Evolutionary conservation across 805 yeast genomes (phyloP), one percentile per base, ranked within the genome.

Genomic region (Starmerella asiatica): DNA sequence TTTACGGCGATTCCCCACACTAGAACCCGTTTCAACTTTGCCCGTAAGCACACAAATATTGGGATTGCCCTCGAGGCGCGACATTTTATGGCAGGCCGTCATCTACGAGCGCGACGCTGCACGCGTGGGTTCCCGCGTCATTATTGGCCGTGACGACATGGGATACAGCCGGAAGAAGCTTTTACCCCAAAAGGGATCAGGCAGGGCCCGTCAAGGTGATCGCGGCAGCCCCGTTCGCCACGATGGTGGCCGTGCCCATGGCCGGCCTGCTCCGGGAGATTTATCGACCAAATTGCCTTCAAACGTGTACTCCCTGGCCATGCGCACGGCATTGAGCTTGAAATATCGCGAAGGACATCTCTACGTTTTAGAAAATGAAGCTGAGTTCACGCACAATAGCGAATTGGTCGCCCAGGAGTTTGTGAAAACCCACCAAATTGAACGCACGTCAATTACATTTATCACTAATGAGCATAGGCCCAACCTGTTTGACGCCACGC

Each of bases 191-290:
- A 91, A 91, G 62, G 97, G 97, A 44, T 65, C 83, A 14, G 99
- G 99, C 63, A 70, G 72, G 46, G 99, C 99, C 39, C 77, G 99
- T 68, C 79, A 75, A 39, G 99, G 99, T 65, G 96, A 86, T 62
- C 85, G 81, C 43, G 88, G 86, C 55, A 83, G 94, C 19, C 98
- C 98, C 36, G 79, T 77, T 33, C 76, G 94, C 64, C 76, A 74
- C 54, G 83, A 80, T 55, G 95, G 94, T 58, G 85, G 88, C 38
- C 69, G 78, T 52, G 96, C 97, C 0, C 73, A 79, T 53, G 95
- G 91, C 14, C 77, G 91, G 57, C 73, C 71, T 39, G 95, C 95
- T 3, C 94, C 94, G 36, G 84, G 80, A 54, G 94, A 88, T 58
- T 76, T 78, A 70, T 70, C 85, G 21, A 79, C 95, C 2, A 73